Percentiles rank a stretch among this genome's conserved stretches.
phyloP scores from a whole-genome alignment of 2,329 filamentous ascomycete species.

The Tolypocladium ophioglossoides region DNA sequence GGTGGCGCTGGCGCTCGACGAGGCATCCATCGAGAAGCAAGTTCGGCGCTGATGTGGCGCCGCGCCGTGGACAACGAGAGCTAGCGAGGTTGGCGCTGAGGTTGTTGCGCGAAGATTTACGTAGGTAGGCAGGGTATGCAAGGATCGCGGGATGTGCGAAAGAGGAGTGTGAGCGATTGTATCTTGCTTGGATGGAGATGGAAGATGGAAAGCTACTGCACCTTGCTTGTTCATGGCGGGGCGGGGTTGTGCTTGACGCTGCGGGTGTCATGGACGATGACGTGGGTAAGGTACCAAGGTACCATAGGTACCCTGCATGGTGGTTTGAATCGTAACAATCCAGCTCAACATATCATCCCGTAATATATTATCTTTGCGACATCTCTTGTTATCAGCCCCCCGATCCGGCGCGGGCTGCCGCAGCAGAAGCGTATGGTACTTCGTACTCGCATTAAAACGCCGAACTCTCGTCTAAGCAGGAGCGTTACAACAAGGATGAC shows the following conservation, averaged over 20 bases:
- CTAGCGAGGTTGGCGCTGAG: too few relatives aligned
- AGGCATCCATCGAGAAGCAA: constrained; percentile 1
- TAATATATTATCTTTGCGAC: too few relatives aligned
- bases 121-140: not conserved
- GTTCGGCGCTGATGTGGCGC: not conserved
- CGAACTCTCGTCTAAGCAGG: too few relatives aligned
- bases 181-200: not conserved
- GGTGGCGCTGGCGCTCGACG: not conserved
- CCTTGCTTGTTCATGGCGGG: not conserved
- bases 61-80: not conserved
- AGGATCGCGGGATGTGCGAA: not conserved
- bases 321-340: too few relatives aligned
- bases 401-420: too few relatives aligned
- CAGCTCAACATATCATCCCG: too few relatives aligned
- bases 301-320: not conserved
- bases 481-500: too few relatives aligned
- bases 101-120: not conserved
- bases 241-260: not conserved
- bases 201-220: not conserved
- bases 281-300: not conserved
- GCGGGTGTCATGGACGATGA: not conserved
- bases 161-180: not conserved
- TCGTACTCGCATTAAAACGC: too few relatives aligned
- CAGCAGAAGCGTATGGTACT: too few relatives aligned
- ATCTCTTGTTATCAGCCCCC: too few relatives aligned